Percentiles rank a stretch among this genome's conserved stretches.
Conservation (phyloP, 2,329 filamentous ascomycete species). For the Eutypella sp. region DNA sequence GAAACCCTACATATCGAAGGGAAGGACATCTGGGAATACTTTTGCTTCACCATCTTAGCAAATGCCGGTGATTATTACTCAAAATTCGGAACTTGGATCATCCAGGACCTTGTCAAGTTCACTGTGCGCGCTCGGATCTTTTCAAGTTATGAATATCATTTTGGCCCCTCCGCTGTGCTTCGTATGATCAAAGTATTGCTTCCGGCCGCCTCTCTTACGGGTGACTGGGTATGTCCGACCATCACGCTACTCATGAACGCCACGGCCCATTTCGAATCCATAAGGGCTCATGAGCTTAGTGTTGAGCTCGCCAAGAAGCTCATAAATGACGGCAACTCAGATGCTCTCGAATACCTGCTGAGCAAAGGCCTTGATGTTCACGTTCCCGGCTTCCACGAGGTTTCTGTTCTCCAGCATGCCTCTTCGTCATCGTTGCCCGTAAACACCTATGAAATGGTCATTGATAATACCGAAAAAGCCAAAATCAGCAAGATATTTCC, state of each 20-base stretch:
- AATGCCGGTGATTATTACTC: background rate
- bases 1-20: background rate
- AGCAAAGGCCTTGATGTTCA: background rate
- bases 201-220: background rate
- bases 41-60: background rate
- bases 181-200: background rate
- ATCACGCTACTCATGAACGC: background rate
- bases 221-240: background rate
- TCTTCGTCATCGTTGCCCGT: background rate
- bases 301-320: background rate
- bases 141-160: background rate
- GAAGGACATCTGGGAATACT: background rate
- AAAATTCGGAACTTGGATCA: background rate
- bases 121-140: background rate
- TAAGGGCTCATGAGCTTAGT: background rate
- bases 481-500: background rate
- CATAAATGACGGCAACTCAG: background rate
- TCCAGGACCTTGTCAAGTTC: background rate
- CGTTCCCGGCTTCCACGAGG: background rate
- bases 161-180: background rate
- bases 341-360: background rate
- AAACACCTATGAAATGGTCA: background rate
- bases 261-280: background rate
- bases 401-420: background rate
- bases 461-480: background rate